phyloP scores from a whole-genome alignment of 306 rosid genomes.

The Quillaja saponaria region DNA sequence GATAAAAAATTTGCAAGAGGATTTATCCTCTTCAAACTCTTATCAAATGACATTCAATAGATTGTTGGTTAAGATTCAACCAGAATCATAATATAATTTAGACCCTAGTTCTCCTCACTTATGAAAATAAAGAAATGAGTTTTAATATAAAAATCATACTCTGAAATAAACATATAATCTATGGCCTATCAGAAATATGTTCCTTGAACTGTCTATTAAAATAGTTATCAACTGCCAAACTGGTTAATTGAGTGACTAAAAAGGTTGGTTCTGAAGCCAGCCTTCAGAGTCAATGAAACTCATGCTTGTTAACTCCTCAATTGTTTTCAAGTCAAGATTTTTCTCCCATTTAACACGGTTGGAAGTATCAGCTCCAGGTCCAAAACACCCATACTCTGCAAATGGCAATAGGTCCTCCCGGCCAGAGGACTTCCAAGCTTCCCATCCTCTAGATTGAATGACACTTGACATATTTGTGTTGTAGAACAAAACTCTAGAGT shows the following conservation, averaged over 20 bases:
- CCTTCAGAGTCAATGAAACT: slow-evolving; percentile 50
- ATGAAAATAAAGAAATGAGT: too few species aligned
- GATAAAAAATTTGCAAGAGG: too few species aligned
- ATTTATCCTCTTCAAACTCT: too few species aligned
- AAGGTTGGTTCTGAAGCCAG: slow-evolving; percentile 54
- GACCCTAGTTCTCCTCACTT: too few species aligned
- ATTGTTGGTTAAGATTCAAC: too few species aligned
- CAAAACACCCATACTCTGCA: slow-evolving; percentile 52
- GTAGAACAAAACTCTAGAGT: slow-evolving; percentile 70
- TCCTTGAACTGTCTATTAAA: too few species aligned
- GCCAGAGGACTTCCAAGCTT: slow-evolving; percentile 41
- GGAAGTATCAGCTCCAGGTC: slow-evolving; percentile 50
- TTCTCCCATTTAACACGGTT: slow-evolving; percentile 60
- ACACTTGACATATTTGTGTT: slow-evolving; percentile 41
- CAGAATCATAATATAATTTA: too few species aligned
- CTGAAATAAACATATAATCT: too few species aligned
- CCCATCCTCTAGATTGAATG: slow-evolving; percentile 63
- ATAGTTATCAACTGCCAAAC: too few species aligned
- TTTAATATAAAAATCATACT: too few species aligned
- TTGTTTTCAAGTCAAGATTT: slow-evolving; percentile 23
- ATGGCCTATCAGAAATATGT: too few species aligned
- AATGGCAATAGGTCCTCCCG: slow-evolving; percentile 39
- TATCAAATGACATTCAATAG: too few species aligned
- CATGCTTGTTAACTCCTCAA: slow-evolving; percentile 30
- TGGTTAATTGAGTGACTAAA: not conserved